Conservation (phyloP, 805 yeast species). For the Phaffomyces opuntiae region DNA sequence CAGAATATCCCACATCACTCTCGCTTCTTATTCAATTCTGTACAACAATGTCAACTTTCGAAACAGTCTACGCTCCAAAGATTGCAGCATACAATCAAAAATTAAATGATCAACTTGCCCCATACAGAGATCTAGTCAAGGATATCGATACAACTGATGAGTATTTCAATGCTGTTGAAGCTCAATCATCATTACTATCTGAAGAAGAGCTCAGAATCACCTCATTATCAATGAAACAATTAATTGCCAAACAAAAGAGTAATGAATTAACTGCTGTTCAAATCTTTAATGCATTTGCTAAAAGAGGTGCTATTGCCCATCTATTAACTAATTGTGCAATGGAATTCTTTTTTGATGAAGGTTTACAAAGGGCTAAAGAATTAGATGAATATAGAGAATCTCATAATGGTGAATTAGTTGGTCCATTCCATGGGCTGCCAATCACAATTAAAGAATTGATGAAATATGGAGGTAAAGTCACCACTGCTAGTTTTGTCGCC, state of each 20-base stretch:
- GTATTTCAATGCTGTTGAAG: constrained; percentile 19
- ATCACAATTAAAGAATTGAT: constrained; percentile 62
- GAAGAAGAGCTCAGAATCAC: constrained; percentile 19
- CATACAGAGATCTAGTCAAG: constrained; percentile 12
- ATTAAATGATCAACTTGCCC: constrained; percentile 15
- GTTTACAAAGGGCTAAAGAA: constrained; percentile 47
- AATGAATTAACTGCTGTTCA: constrained; percentile 33
- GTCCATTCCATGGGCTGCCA: constrained; percentile 68
- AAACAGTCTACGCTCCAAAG: not conserved
- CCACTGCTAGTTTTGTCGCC: constrained; percentile 56
- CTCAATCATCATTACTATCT: constrained; percentile 10
- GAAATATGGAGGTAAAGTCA: constrained; percentile 45
- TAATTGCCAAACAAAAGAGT: constrained; percentile 14
- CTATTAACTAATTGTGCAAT: constrained; percentile 36
- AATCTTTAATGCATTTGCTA: constrained; percentile 47
- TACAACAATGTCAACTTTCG: not conserved
- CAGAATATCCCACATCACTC: too few species aligned
- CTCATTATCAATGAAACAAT: constrained; percentile 10
- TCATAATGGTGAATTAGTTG: constrained; percentile 43
- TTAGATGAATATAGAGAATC: constrained; percentile 40
- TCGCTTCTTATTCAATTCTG: too few species aligned
- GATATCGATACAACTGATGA: constrained; percentile 14
- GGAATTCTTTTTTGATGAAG: constrained; percentile 46
- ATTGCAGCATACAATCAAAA: not conserved
- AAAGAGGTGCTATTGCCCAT: constrained; percentile 52